Evolutionary conservation across 2,329 filamentous ascomycete genomes (phyloP).

Genomic region (Ophiocordyceps unilateralis): DNA sequence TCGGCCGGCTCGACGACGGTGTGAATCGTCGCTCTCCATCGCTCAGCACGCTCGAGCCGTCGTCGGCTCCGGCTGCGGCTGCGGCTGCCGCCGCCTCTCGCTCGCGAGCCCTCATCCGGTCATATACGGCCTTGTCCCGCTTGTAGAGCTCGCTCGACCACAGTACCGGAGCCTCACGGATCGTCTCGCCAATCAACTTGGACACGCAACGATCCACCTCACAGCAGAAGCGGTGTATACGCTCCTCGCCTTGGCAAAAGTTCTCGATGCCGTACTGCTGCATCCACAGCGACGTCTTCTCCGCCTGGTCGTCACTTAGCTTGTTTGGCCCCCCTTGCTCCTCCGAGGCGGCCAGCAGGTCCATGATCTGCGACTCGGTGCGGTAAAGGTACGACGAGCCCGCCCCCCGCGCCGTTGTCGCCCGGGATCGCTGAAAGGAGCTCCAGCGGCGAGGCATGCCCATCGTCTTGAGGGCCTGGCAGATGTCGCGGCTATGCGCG

Average conservation of each 20-base stretch:
- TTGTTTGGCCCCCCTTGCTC: constrained; percentile 88
- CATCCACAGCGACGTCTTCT: constrained; percentile 70
- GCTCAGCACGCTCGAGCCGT: constrained; percentile 34
- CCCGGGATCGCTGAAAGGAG: constrained; percentile 31
- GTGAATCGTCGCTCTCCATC: constrained; percentile 34
- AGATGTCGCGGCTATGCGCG: constrained; percentile 71
- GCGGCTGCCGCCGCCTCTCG: constrained; percentile 26
- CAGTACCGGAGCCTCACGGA: constrained; percentile 69
- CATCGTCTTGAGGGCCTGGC: constrained; percentile 83
- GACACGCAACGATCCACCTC: constrained; percentile 77
- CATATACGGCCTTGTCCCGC: constrained; percentile 51
- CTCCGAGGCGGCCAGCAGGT: constrained; percentile 65
- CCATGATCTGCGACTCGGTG: constrained; percentile 70
- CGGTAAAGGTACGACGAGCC: constrained; percentile 54
- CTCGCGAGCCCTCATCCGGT: constrained; percentile 25
- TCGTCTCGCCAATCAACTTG: constrained; percentile 69
- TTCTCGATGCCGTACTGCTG: constrained; percentile 71
- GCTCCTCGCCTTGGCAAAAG: constrained; percentile 85
- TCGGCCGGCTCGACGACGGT: constrained; percentile 24
- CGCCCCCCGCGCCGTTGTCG: constrained; percentile 27
- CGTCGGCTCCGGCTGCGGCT: constrained; percentile 27
- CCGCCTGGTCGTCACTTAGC: constrained; percentile 85
- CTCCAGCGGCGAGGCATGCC: constrained; percentile 43
- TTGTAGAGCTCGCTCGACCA: constrained; percentile 86
- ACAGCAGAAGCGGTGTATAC: constrained; percentile 83